Percentiles rank a stretch among this genome's conserved stretches.
phyloP scores from a whole-genome alignment of 345 rosid genomes.

The Camelina hispida region DNA sequence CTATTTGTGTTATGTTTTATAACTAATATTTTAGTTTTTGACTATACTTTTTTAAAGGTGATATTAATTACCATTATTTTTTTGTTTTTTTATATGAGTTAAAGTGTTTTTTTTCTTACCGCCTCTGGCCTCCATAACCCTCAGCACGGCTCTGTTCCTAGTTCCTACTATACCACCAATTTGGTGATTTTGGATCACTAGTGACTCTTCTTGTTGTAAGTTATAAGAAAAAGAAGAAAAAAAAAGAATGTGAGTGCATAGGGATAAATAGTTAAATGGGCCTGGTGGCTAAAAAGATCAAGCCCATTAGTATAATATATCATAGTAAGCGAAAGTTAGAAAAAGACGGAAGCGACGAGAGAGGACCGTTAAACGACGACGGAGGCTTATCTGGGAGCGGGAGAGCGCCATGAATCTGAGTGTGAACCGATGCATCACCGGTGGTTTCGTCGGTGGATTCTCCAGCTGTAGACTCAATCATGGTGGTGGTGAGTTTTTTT shows the following conservation, averaged over 20 bases:
- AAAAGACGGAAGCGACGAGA: conserved; percentile 5
- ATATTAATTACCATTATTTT: too few relatives aligned
- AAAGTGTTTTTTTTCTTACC: too few relatives aligned
- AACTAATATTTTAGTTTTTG: too few relatives aligned
- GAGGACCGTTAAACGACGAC: conserved; percentile 33
- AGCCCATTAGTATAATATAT: not conserved
- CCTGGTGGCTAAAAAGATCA: not conserved
- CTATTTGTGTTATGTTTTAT: too few relatives aligned
- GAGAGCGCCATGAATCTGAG: conserved; percentile 36
- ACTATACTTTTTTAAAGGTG: too few relatives aligned
- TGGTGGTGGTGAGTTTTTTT: not conserved
- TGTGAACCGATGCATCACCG: conserved; percentile 40
- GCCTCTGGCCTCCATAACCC: too few relatives aligned
- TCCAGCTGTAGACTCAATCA: conserved; percentile 26
- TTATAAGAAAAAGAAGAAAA: not conserved
- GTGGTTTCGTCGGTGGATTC: conserved; percentile 34
- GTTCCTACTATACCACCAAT: too few relatives aligned
- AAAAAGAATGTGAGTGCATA: not conserved
- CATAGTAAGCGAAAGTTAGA: not conserved
- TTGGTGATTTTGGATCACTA: not conserved
- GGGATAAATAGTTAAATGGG: not conserved
- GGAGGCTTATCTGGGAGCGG: conserved; percentile 11
- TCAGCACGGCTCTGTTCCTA: too few relatives aligned
- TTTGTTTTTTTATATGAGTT: too few relatives aligned
- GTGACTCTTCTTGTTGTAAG: too few relatives aligned